A percentile compares a stretch with the other conserved stretches of the same genome.
These are phyloP conservation scores for Paramyrothecium sp. DNA, from an alignment of 2,329 filamentous ascomycete genomes.

Conservation along the genomic window DNA sequence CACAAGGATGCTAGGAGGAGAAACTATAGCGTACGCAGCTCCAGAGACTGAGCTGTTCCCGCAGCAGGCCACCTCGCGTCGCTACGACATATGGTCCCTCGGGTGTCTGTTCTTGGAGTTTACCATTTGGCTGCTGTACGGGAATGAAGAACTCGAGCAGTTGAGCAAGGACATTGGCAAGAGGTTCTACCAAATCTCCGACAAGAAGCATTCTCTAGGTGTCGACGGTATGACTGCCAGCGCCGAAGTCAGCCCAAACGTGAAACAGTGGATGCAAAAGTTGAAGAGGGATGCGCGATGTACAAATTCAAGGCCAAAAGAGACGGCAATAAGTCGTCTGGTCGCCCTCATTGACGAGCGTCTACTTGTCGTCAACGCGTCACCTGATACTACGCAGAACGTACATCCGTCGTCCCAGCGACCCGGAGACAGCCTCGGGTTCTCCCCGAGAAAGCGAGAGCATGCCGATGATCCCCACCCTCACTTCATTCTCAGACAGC, in stretches of 20 bases:
- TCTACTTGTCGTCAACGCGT: not conserved
- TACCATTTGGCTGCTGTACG: conserved; percentile 18
- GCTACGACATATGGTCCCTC: conserved; percentile 24
- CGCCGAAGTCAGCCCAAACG: not conserved
- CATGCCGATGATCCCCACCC: too few relatives aligned
- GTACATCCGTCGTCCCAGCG: not conserved
- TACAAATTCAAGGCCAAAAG: not conserved
- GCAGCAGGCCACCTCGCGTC: conserved; percentile 9
- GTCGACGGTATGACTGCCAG: not conserved
- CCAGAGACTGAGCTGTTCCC: conserved; percentile 2
- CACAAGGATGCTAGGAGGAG: not conserved
- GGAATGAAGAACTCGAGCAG: not conserved
- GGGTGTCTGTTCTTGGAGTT: conserved; percentile 25
- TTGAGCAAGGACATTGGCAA: not conserved
- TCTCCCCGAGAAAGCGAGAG: not conserved
- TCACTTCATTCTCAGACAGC: not conserved
- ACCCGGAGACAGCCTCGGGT: not conserved
- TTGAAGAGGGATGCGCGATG: conserved; percentile 5
- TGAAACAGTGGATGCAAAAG: conserved; percentile 2
- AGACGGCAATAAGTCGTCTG: conserved; percentile 1
- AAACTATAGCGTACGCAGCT: conserved; percentile 1
- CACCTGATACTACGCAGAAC: not conserved
- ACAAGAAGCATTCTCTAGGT: not conserved
- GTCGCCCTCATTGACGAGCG: conserved; percentile 3
- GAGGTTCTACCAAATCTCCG: not conserved